Percentiles rank a stretch among this genome's conserved stretches.
phyloP scores from a whole-genome alignment of 495 filamentous ascomycete species.

The Tuber melanosporum region DNA sequence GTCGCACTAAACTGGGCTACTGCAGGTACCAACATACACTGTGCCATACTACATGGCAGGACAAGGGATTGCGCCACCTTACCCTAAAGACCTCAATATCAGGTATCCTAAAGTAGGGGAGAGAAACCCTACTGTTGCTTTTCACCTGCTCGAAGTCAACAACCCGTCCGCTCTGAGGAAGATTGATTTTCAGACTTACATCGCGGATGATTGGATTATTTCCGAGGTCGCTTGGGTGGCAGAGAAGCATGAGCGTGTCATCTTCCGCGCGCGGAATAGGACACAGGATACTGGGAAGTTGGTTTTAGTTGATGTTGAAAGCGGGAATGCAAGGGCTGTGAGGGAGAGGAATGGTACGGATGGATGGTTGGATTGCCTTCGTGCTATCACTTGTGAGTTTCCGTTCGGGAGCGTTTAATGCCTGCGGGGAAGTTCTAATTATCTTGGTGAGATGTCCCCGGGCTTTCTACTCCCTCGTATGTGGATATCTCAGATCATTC shows the following conservation, averaged over 20 bases:
- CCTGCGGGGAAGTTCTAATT: slow-evolving; percentile 8
- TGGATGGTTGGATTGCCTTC: slow-evolving; percentile 54
- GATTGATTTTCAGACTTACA: slow-evolving; percentile 47
- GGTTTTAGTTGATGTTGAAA: slow-evolving; percentile 47
- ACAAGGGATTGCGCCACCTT: slow-evolving; percentile 47
- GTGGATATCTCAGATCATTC: slow-evolving; percentile 53
- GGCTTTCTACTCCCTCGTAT: slow-evolving; percentile 45
- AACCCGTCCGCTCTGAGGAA: slow-evolving; percentile 32
- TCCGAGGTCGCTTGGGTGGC: slow-evolving; percentile 56
- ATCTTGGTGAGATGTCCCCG: slow-evolving; percentile 41
- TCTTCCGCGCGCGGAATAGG: slow-evolving; percentile 54
- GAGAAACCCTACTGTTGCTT: slow-evolving; percentile 50
- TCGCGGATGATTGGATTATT: slow-evolving; percentile 50
- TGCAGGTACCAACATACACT: slow-evolving; percentile 48
- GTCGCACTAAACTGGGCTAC: background rate
- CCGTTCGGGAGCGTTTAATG: background rate
- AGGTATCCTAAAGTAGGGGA: slow-evolving; percentile 56
- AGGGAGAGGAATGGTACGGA: slow-evolving; percentile 52
- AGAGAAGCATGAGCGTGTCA: slow-evolving; percentile 48
- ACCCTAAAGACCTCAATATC: slow-evolving; percentile 50
- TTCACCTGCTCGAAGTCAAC: slow-evolving; percentile 48
- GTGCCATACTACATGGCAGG: slow-evolving; percentile 55
- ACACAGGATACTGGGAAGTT: slow-evolving; percentile 55
- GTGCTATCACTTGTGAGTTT: slow-evolving; percentile 45
- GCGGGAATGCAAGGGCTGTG: slow-evolving; percentile 42